Percentiles rank a stretch among this genome's conserved stretches.
Conservation (phyloP, 164 flowering plant species). For the Berberis thunbergii region DNA sequence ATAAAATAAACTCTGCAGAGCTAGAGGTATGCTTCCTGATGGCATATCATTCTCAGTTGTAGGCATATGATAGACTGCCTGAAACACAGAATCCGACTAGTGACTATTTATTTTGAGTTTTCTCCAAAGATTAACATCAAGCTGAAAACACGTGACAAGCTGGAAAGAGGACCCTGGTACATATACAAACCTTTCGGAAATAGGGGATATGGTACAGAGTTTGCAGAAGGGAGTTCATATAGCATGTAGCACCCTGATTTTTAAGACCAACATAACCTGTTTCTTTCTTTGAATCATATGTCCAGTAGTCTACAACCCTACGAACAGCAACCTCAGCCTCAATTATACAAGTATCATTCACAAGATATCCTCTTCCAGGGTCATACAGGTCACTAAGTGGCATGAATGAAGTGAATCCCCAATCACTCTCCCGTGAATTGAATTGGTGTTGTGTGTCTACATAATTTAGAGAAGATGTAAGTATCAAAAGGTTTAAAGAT, state of each 20-base stretch:
- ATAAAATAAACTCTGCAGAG: slow-evolving; percentile 60
- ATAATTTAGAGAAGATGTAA: slow-evolving; percentile 9
- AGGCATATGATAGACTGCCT: slow-evolving; percentile 76
- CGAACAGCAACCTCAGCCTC: slow-evolving; percentile 72
- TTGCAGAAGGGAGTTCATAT: slow-evolving; percentile 74
- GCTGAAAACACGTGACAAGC: neutral
- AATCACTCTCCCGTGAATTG: slow-evolving; percentile 64
- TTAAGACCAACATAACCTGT: slow-evolving; percentile 71
- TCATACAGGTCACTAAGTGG: slow-evolving; percentile 68
- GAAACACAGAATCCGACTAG: slow-evolving; percentile 7
- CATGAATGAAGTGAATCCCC: slow-evolving; percentile 84
- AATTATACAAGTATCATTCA: slow-evolving; percentile 48
- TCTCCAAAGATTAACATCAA: neutral
- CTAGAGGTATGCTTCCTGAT: slow-evolving; percentile 57
- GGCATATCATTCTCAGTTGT: slow-evolving; percentile 66
- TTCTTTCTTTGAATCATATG: slow-evolving; percentile 64
- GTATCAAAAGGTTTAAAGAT: neutral
- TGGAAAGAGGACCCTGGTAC: neutral
- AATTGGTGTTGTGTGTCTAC: slow-evolving; percentile 72
- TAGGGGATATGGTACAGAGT: slow-evolving; percentile 61
- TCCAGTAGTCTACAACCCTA: slow-evolving; percentile 45
- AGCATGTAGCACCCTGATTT: slow-evolving; percentile 75
- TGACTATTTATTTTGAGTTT: neutral
- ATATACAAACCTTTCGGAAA: slow-evolving; percentile 46
- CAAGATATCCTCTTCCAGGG: slow-evolving; percentile 54